A percentile compares a stretch with the other conserved stretches of the same genome.
phyloP scores from a whole-genome alignment of 2,329 filamentous ascomycete genomes.

The Cryphonectria nitschkei region DNA sequence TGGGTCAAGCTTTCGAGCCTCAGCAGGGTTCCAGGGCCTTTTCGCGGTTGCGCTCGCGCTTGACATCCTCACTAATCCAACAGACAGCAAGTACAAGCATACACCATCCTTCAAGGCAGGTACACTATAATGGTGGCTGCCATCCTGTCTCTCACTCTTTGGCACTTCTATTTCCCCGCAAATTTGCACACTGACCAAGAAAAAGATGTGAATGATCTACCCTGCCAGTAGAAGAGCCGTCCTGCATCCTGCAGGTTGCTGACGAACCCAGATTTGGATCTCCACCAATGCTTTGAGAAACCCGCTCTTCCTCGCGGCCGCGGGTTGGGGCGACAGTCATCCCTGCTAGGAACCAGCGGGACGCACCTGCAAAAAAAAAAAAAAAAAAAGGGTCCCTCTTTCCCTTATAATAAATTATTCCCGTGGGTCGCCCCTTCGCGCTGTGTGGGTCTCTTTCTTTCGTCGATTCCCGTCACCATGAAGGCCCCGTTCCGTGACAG shows the following conservation, averaged over 20 bases:
- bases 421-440: background rate
- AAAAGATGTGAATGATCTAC: background rate
- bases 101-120: too few relatives aligned
- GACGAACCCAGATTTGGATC: background rate
- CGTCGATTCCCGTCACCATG: background rate
- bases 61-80: background rate
- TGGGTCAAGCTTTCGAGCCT: background rate
- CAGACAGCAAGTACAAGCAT: too few relatives aligned
- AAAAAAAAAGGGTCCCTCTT: background rate
- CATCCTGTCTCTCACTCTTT: background rate
- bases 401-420: background rate
- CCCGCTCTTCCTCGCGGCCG: background rate
- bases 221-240: background rate
- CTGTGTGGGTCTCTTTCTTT: background rate
- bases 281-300: background rate
- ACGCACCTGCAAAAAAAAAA: background rate
- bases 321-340: background rate
- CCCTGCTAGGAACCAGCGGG: background rate
- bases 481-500: background rate
- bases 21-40: background rate
- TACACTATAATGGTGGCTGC: too few relatives aligned
- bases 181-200: background rate
- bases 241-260: conserved; percentile 1
- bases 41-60: background rate
- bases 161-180: background rate